Base-by-base conservation (phyloP, 331 rosid species). In the Quercus phellos region DNA sequence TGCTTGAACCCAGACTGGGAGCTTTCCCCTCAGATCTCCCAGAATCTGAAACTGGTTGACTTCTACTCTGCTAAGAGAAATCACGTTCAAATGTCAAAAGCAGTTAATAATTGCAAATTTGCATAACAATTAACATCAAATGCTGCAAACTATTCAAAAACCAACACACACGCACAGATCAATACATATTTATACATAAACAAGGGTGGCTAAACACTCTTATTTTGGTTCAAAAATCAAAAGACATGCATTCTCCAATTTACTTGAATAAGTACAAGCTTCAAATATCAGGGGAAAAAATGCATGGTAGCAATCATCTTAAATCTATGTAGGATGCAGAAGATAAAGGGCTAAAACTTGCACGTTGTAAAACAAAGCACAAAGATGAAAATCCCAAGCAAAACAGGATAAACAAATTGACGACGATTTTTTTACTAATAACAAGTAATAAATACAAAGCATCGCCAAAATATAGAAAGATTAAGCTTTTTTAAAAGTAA, bases 1-100 rank as follows among this genome's bases (percentile, higher is more conserved):
- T 14, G 76, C 79, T 85, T 74, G 94, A 78, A 70, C 73, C 84
- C 61, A 55, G 13, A 22, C 73, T 81, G 30, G 86, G 68, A 75
- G 79, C 84, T 73, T 84, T 83, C 81, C 60, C 91, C 79, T 78
- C 81, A 70, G 79, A 73, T 66, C 72, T 55, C 72, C 86, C 86
- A 63, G 76, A 63, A 38, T 56, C 78, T 56, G 85, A 75, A 50
- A 64, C 43, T 11, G 79, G 75, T 75, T 72, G 84, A 63, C 74
- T 53, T 67, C 50, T 56, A 61, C 74, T 78, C 78, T 68, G 86
- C 89, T 82, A 50, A 75, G 16, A 46, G 42, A 58, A 51, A 74
- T 76, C 4, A 74, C 35, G 16, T 29, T 17, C 3, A 50, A 32
- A 68, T 51, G 72, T 21, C 43, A 81, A 66, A 64, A 35, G 32